Conservation (phyloP, 768 basidiomycete species). For the Psilocybe cubensis region DNA sequence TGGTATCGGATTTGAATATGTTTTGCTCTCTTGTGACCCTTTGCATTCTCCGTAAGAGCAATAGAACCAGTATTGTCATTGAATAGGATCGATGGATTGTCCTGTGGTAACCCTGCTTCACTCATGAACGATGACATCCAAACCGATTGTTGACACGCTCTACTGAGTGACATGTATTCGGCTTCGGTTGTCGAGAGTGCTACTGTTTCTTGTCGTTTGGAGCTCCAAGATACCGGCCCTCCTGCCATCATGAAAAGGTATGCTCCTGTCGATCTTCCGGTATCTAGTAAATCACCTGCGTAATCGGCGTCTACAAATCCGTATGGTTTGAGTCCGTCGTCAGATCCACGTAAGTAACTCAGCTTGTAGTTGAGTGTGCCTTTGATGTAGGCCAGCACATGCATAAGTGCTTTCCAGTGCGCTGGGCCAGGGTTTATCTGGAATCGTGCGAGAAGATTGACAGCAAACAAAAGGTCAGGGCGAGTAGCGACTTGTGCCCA, state of each 20-base stretch:
- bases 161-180: slow-evolving; percentile 37
- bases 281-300: slow-evolving; percentile 16
- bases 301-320: slow-evolving; percentile 25
- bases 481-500: slow-evolving; percentile 26
- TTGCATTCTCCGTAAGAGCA: slow-evolving; percentile 27
- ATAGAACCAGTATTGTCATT: slow-evolving; percentile 33
- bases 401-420: slow-evolving; percentile 20
- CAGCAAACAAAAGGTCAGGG: slow-evolving; percentile 27
- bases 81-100: slow-evolving; percentile 8
- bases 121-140: slow-evolving; percentile 26
- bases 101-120: slow-evolving; percentile 20
- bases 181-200: slow-evolving; percentile 38
- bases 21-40: slow-evolving; percentile 29
- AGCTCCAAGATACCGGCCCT: slow-evolving; percentile 37
- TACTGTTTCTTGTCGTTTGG: slow-evolving; percentile 33
- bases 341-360: slow-evolving; percentile 5
- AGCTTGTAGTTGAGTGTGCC: slow-evolving; percentile 1
- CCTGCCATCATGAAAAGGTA: slow-evolving; percentile 33
- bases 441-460: slow-evolving; percentile 22
- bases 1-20: slow-evolving; percentile 34
- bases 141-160: slow-evolving; percentile 3
- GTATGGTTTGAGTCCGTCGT: slow-evolving; percentile 6
- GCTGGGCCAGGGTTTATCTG: slow-evolving; percentile 25
- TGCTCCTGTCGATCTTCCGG: slow-evolving; percentile 34
- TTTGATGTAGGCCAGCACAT: slow-evolving; percentile 23